phyloP scores from a whole-genome alignment of 306 rosid species.

The Nissolia schottii region DNA sequence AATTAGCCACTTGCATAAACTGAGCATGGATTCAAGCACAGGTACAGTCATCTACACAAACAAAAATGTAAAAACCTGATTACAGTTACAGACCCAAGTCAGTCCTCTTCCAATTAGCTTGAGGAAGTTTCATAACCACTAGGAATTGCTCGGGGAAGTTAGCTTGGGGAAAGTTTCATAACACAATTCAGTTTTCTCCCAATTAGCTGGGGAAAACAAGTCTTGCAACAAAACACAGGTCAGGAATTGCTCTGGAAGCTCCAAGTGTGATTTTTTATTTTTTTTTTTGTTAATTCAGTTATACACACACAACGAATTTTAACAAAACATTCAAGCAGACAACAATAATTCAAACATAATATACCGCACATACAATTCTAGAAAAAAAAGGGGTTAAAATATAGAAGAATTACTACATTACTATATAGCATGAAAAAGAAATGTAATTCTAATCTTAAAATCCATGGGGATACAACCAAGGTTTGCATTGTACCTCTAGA shows the following conservation, averaged over 20 bases:
- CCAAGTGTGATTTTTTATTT: not conserved
- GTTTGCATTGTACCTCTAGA: slow-evolving; percentile 73
- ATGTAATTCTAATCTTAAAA: not conserved
- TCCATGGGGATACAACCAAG: slow-evolving; percentile 32
- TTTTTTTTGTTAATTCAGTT: not conserved
- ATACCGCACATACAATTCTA: not conserved
- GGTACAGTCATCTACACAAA: not conserved
- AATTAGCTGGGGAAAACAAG: not conserved
- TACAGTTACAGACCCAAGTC: not conserved
- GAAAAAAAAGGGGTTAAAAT: not conserved
- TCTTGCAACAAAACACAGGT: not conserved
- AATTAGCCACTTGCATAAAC: not conserved
- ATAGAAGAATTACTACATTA: not conserved
- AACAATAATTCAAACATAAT: not conserved
- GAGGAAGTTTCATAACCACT: not conserved
- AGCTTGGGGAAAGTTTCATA: too few relatives aligned
- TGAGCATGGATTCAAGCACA: not conserved
- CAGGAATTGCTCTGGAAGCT: not conserved
- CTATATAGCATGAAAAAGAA: slow-evolving; percentile 1
- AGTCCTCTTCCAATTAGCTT: not conserved
- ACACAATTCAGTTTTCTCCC: too few relatives aligned
- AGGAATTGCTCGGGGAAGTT: not conserved
- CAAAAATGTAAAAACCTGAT: not conserved
- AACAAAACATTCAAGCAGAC: not conserved
- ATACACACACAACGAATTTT: not conserved